These are phyloP conservation scores for Secale cereale DNA, from an alignment of 176 grass and related monocot species.

Conservation along the genomic window DNA sequence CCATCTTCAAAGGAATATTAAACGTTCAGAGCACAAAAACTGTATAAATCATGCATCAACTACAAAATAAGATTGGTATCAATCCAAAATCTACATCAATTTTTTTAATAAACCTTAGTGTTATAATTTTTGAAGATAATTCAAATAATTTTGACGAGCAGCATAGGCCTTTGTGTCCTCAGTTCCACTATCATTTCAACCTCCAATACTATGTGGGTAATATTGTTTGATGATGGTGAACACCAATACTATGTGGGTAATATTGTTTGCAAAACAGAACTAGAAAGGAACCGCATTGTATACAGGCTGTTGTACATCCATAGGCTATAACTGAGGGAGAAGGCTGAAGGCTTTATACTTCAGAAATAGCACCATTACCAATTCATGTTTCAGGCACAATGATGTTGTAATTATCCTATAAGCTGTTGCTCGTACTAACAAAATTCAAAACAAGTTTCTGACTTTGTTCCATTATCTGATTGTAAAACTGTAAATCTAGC, in stretches of 20 bases:
- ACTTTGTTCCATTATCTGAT: not conserved
- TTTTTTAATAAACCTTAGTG: not conserved
- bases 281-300: not conserved
- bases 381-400: not conserved
- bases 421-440: not conserved
- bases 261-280: not conserved
- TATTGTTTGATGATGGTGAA: not conserved
- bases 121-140: not conserved
- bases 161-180: not conserved
- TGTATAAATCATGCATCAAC: not conserved
- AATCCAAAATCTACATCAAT: not conserved
- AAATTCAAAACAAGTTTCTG: not conserved
- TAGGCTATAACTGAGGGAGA: not conserved
- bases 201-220: not conserved
- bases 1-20: conserved; percentile 58
- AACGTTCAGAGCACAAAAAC: conserved; percentile 21
- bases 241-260: not conserved
- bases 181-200: conserved; percentile 10
- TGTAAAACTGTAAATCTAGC: not conserved
- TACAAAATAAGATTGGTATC: not conserved
- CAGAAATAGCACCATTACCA: not conserved
- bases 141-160: not conserved
- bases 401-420: not conserved
- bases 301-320: conserved; percentile 7
- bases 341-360: not conserved